Percentiles rank a stretch among this genome's conserved stretches.
These are phyloP conservation scores for Penicillium cosmopolitanum DNA, from an alignment of 495 filamentous ascomycete species.

Conservation along the genomic window DNA sequence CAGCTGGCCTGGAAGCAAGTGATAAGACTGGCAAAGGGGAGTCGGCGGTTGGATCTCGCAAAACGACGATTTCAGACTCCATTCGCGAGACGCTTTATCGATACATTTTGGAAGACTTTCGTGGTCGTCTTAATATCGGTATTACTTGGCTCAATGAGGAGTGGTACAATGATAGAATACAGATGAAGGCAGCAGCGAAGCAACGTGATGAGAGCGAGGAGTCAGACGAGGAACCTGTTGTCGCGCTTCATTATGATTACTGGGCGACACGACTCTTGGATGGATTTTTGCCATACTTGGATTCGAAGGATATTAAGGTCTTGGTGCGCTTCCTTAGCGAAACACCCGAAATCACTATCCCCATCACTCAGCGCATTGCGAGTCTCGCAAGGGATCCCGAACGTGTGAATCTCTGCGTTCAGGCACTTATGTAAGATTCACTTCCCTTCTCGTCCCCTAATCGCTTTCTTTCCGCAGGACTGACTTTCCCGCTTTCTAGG, in stretches of 20 bases:
- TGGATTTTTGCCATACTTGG: slow-evolving; percentile 84
- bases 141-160: slow-evolving; percentile 95
- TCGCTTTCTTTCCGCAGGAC: no score
- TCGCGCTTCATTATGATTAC: slow-evolving; percentile 69
- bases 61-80: slow-evolving; percentile 57
- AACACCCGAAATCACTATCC: slow-evolving; percentile 74
- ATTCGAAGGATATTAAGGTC: slow-evolving; percentile 77
- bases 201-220: slow-evolving; percentile 46
- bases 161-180: slow-evolving; percentile 91
- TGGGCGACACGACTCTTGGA: slow-evolving; percentile 83
- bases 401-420: slow-evolving; percentile 64
- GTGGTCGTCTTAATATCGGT: slow-evolving; percentile 80
- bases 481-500: slow-evolving; percentile 33
- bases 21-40: slow-evolving; percentile 37
- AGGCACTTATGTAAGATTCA: slow-evolving; percentile 60
- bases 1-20: slow-evolving; percentile 64
- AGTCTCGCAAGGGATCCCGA: slow-evolving; percentile 87
- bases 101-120: slow-evolving; percentile 90
- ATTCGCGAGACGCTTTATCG: slow-evolving; percentile 80
- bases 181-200: slow-evolving; percentile 45
- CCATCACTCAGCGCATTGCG: slow-evolving; percentile 74
- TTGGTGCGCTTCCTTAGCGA: slow-evolving; percentile 90
- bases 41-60: slow-evolving; percentile 9
- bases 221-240: slow-evolving; percentile 21
- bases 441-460: neutral